A percentile compares a stretch with the other conserved stretches of the same genome.
These are phyloP conservation scores for Fusarium solani-melongenae DNA, from an alignment of 2,329 filamentous ascomycete species.

Conservation along the genomic window DNA sequence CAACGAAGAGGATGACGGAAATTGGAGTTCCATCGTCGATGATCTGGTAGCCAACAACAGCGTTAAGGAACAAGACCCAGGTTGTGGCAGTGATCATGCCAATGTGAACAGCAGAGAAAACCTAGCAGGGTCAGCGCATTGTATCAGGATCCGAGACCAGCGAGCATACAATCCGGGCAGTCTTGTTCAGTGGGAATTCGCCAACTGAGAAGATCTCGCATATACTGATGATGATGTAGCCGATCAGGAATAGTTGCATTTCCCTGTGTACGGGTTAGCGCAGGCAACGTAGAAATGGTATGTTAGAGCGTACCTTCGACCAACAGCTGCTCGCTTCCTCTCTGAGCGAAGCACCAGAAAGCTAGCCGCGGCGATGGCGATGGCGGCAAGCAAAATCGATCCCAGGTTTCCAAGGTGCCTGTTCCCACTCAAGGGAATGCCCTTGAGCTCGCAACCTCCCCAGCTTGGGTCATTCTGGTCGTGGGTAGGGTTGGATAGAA, in stretches of 20 bases:
- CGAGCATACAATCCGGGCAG: conserved; percentile 75
- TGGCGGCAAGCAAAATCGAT: conserved; percentile 84
- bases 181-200: conserved; percentile 79
- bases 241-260: conserved; percentile 92
- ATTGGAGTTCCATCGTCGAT: conserved; percentile 92
- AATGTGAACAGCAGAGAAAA: conserved; percentile 90
- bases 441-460: conserved; percentile 79
- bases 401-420: conserved; percentile 85
- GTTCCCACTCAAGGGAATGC: conserved; percentile 76
- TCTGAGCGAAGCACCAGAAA: conserved; percentile 85
- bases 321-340: conserved; percentile 91
- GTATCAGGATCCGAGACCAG: not conserved
- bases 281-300: not conserved
- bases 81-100: conserved; percentile 87
- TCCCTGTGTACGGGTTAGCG: conserved; percentile 68
- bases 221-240: conserved; percentile 88
- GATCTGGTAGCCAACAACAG: conserved; percentile 90
- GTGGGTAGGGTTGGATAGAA: conserved; percentile 69
- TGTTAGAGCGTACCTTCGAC: conserved; percentile 74
- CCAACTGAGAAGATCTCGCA: conserved; percentile 98
- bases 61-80: conserved; percentile 94
- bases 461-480: conserved; percentile 66
- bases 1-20: conserved; percentile 79
- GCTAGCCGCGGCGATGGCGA: conserved; percentile 76
- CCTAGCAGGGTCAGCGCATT: conserved; percentile 59